Base-by-base conservation (phyloP, 805 yeast species). In the Grigorovia transvaalensis region DNA sequence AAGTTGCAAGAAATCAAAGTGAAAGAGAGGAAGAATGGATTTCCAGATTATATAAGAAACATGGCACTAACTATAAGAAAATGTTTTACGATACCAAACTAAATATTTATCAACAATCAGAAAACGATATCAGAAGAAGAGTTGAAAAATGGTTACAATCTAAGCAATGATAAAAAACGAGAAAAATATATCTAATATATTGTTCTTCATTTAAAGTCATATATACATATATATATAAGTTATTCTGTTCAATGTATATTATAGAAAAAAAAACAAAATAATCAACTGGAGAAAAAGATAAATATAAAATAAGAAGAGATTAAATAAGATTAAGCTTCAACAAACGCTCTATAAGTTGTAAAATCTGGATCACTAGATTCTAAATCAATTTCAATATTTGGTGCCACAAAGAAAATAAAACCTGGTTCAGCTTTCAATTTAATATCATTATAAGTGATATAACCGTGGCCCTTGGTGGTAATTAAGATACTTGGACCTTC, bases 31-130 rank as follows among this genome's bases (percentile, higher is more conserved):
- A 68, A 46, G 84, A 77, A 38, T 88, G 96, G 95, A 67, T 87
- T 44, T 69, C 66, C 47, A 68, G 68, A 23, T 72, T 93, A 43
- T 75, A 82, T 54, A 79, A 78, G 19, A 88, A 88, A 65, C 81
- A 93, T 63, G 96, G 96, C 17, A 95, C 88, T 57, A 84, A 93
- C 66, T 89, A 82, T 65, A 83, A 77, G 47, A 86, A 82, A 60
- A 93, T 93, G 99, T 84, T 81, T 66, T 85, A 95, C 86, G 99
- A 93, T 67, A 33, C 38, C 15, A 85, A 85, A 67, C 74, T 90
- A 56, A 91, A 91, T 67, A 78, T 83, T 1, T 79, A 76, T 68
- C 97, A 90, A 71, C 88, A 86, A 66, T 77, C 86, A 55, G 82
- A 82, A n/a, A 95, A 95, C 29, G 95, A 88, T 60, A 71, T 91